phyloP scores from a whole-genome alignment of 1,139 yeast species.

The Torulaspora globosa region DNA sequence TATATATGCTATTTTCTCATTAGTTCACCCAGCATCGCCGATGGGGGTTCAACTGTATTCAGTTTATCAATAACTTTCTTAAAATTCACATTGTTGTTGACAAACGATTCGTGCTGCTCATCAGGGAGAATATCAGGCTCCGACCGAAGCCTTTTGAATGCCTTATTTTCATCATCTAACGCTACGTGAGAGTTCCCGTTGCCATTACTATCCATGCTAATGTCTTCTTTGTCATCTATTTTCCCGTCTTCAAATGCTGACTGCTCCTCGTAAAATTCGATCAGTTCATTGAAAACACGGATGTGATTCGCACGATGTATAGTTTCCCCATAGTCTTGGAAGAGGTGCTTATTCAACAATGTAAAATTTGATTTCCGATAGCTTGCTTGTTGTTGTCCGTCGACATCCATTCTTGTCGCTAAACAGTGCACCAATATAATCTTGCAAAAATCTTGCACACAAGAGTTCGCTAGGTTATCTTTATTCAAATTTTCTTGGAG shows the following conservation, averaged over 20 bases:
- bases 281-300: slow-evolving; percentile 34
- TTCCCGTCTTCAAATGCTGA: slow-evolving; percentile 3
- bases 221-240: slow-evolving; percentile 2
- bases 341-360: slow-evolving; percentile 48
- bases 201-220: slow-evolving; percentile 4
- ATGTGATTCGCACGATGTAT: slow-evolving; percentile 40
- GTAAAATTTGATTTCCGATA: slow-evolving; percentile 43
- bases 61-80: slow-evolving; percentile 20
- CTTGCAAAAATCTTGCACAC: slow-evolving; percentile 69
- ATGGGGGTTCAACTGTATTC: slow-evolving; percentile 18
- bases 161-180: slow-evolving; percentile 12
- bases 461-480: slow-evolving; percentile 68
- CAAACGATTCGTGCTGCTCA: slow-evolving; percentile 7
- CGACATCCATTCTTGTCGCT: slow-evolving; percentile 22
- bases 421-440: slow-evolving; percentile 40
- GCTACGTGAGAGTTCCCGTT: slow-evolving; percentile 4
- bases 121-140: slow-evolving; percentile 6
- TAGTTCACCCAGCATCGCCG: slow-evolving; percentile 17
- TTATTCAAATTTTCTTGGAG: slow-evolving; percentile 48
- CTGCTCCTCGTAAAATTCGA: slow-evolving; percentile 11
- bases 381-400: slow-evolving; percentile 20
- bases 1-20: slow-evolving; percentile 12
- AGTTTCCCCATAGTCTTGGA: slow-evolving; percentile 42
- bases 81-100: slow-evolving; percentile 14
- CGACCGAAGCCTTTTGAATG: slow-evolving; percentile 10